Evolutionary conservation across 345 rosid genomes (phyloP).

Genomic region (Eucalyptus tenuipes): DNA sequence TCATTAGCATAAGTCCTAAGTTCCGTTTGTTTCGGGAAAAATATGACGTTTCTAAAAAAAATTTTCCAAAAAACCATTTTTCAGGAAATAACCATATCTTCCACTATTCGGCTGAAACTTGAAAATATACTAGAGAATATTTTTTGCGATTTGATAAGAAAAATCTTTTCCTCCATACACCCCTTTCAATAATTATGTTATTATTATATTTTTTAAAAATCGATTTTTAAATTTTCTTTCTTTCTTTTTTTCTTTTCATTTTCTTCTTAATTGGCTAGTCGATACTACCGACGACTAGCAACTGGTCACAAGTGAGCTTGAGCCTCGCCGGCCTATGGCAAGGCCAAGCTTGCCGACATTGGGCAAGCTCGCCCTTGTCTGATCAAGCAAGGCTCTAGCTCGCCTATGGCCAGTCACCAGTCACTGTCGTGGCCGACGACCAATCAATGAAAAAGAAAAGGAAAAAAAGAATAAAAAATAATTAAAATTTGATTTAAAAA

Average conservation of each 20-base stretch:
- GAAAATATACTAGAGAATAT: no score
- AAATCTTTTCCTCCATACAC: no score
- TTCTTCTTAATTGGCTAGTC: no score
- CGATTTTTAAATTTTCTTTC: no score
- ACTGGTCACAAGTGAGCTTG: fast-evolving
- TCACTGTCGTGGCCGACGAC: fast-evolving
- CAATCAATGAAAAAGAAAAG: no score
- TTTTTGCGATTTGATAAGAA: fast-evolving
- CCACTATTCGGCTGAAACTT: fast-evolving
- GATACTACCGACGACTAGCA: fast-evolving
- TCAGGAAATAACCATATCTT: fast-evolving
- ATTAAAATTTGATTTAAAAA: no score
- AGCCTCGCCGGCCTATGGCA: fast-evolving
- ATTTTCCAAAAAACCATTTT: fast-evolving
- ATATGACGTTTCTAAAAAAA: no score
- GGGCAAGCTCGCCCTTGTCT: fast-evolving
- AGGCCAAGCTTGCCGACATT: fast-evolving
- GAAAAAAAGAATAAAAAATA: no score
- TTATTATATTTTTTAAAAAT: fast-evolving
- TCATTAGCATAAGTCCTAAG: fast-evolving
- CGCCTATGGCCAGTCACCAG: fast-evolving
- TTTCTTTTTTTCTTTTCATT: fast-evolving
- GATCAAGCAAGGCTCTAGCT: no score
- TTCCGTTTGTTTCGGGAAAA: fast-evolving
- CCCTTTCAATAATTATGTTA: no score